These are phyloP conservation scores for Candida silvatica DNA, from an alignment of 805 yeast genomes.

Conservation along the genomic window DNA sequence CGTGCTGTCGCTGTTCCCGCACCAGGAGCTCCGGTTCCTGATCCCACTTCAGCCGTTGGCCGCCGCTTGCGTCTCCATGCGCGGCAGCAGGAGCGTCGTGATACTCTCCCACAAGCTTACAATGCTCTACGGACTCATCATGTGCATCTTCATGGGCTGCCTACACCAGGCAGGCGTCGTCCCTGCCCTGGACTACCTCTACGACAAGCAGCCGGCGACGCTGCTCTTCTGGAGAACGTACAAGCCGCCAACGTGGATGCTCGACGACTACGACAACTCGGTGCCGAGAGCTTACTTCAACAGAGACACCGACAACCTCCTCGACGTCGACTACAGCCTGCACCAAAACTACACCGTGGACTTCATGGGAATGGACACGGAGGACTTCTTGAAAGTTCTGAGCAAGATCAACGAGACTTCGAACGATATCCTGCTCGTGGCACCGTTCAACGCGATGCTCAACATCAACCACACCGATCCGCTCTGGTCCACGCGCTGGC, in stretches of 20 bases:
- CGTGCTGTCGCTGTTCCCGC: constrained; percentile 67
- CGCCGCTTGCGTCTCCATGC: constrained; percentile 1
- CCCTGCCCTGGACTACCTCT: constrained; percentile 43
- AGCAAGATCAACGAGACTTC: constrained; percentile 2
- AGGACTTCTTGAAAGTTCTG: constrained; percentile 12
- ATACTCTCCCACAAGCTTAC: constrained; percentile 32
- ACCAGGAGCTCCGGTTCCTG: constrained; percentile 89
- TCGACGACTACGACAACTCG: constrained; percentile 3
- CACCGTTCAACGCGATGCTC: constrained; percentile 21
- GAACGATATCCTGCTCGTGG: constrained; percentile 12
- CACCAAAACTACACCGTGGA: constrained; percentile 25
- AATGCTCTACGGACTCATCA: constrained; percentile 52
- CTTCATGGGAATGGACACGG: constrained; percentile 35
- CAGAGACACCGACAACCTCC: constrained; percentile 16
- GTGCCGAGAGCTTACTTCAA: constrained; percentile 6
- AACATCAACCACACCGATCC: constrained; percentile 6
- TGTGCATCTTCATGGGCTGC: constrained; percentile 66
- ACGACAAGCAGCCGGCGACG: constrained; percentile 14
- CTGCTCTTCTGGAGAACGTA: constrained; percentile 92
- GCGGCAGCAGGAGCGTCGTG: constrained; percentile 5
- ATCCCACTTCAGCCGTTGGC: constrained; percentile 66
- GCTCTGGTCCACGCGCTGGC: constrained; percentile 33
- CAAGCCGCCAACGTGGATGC: constrained; percentile 85
- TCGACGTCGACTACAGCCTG: constrained; percentile 7
- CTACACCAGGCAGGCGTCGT: constrained; percentile 89